A percentile compares a stretch with the other conserved stretches of the same genome.
Conservation (phyloP, 306 rosid species). For the Prunus davidiana region DNA sequence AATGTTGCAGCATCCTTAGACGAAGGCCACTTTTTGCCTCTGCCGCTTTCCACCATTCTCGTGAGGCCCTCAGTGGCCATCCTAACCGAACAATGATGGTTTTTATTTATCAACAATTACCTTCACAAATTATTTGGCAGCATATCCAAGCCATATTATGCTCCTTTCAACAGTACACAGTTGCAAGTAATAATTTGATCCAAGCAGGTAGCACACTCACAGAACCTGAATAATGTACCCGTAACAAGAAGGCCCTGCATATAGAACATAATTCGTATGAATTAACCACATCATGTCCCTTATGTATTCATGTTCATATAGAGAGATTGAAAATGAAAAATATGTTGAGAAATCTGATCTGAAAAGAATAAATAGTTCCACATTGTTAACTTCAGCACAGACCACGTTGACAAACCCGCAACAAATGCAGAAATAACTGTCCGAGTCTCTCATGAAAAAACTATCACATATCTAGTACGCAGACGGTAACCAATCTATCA, state of each 20-base stretch:
- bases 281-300: not conserved
- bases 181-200: not conserved
- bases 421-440: not conserved
- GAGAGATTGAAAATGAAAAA: not conserved
- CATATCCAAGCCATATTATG: constrained; percentile 6
- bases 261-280: not conserved
- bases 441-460: not conserved
- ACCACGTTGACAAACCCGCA: not conserved
- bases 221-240: not conserved
- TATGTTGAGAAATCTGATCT: not conserved
- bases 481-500: not conserved
- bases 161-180: not conserved
- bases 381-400: not conserved
- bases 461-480: not conserved
- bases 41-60: constrained; percentile 52
- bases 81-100: constrained; percentile 9
- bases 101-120: not conserved
- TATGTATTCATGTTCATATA: not conserved
- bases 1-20: constrained; percentile 36
- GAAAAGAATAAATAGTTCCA: not conserved
- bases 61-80: constrained; percentile 55
- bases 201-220: not conserved
- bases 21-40: constrained; percentile 40
- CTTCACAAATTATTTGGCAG: constrained; percentile 4
- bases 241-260: not conserved